phyloP scores from a whole-genome alignment of 192 early-diverging fungal genomes.

The Backusella westeae region DNA sequence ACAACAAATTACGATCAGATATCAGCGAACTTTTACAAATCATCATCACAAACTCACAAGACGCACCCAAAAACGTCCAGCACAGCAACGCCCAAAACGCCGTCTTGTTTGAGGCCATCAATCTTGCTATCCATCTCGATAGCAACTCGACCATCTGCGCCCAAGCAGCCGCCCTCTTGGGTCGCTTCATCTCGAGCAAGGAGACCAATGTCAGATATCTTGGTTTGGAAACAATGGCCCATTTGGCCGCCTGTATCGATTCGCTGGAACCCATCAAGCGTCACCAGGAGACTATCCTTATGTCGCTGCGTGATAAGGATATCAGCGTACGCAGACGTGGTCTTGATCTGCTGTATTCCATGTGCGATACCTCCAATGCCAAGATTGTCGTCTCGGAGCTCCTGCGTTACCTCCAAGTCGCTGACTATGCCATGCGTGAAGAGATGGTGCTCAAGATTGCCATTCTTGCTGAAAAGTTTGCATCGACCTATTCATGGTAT shows the following conservation, averaged over 20 bases:
- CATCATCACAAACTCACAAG: conserved; percentile 83
- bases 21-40: conserved; percentile 77
- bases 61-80: conserved; percentile 92
- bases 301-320: conserved; percentile 94
- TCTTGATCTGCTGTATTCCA: conserved; percentile 93
- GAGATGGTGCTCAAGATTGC: conserved; percentile 99
- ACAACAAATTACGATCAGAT: conserved; percentile 51
- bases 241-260: conserved; percentile 82
- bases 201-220: conserved; percentile 99
- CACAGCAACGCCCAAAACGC: conserved; percentile 99
- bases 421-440: conserved; percentile 90
- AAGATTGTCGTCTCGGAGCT: conserved; percentile 88
- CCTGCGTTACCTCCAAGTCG: conserved; percentile 83
- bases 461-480: conserved; percentile 97
- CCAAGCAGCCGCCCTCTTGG: conserved; percentile 81
- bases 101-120: conserved; percentile 96
- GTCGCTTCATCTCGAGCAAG: conserved; percentile 88
- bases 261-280: conserved; percentile 80
- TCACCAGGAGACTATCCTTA: conserved; percentile 85
- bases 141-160: conserved; percentile 82
- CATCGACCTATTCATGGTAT: conserved; percentile 98
- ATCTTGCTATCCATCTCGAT: conserved; percentile 91
- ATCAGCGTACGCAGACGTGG: conserved; percentile 95
- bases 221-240: conserved; percentile 96
- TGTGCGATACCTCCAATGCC: conserved; percentile 91